phyloP scores from a whole-genome alignment of 441 rosid genomes.

The Dalechampia spathulata region DNA sequence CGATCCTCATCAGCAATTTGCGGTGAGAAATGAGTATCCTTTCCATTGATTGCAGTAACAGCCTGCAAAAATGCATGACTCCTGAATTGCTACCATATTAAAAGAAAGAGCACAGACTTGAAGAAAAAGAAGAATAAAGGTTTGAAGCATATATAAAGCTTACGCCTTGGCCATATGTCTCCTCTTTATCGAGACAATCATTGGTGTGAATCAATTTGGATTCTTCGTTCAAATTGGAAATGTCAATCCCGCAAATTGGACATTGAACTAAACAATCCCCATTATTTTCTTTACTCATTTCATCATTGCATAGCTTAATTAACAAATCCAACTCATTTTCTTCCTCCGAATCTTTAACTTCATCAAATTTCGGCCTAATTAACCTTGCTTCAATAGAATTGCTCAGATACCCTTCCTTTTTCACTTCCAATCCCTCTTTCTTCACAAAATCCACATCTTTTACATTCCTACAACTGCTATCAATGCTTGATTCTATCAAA shows the following conservation, averaged over 20 bases:
- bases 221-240: constrained; percentile 59
- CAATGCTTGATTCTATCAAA: constrained; percentile 56
- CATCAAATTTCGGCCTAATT: constrained; percentile 15
- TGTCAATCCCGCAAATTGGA: constrained; percentile 66
- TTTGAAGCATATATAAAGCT: constrained; percentile 15
- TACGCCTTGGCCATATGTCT: constrained; percentile 36
- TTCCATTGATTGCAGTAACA: constrained; percentile 14
- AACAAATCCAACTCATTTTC: constrained; percentile 44
- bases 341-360: constrained; percentile 32
- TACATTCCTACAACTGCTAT: constrained; percentile 19
- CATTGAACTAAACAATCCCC: constrained; percentile 38
- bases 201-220: constrained; percentile 64
- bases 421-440: constrained; percentile 24
- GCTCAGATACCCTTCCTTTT: constrained; percentile 42
- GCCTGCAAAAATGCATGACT: constrained; percentile 25
- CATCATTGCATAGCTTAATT: constrained; percentile 48
- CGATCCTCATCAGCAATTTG: constrained; percentile 18
- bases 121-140: no score
- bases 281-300: constrained; percentile 20
- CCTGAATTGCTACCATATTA: no score
- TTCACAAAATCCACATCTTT: constrained; percentile 1
- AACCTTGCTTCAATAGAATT: constrained; percentile 74
- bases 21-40: no score
- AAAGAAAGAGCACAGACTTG: neutral
- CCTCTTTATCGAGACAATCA: constrained; percentile 61